Base-by-base conservation (phyloP, 768 basidiomycete genomes). In the Dentipellis fragilis region DNA sequence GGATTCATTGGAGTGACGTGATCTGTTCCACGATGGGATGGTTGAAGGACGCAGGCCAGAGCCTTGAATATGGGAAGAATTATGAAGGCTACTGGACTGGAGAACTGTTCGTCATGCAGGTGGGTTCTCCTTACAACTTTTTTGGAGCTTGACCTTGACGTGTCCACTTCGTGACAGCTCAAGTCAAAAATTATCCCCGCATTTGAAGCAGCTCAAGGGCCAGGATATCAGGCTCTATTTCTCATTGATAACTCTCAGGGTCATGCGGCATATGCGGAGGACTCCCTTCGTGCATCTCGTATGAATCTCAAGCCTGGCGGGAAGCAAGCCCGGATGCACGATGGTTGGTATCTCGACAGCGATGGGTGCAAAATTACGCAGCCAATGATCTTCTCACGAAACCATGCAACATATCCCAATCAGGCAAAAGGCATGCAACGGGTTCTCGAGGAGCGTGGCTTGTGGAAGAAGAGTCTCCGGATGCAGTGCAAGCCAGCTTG, bases 31-130 rank as follows among this genome's bases (percentile, higher is more conserved):
- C 63, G 16, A 40, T 59, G 55, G 70, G 73, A 1, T 65, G 63
- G 54, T n/a, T n/a, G n/a, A n/a, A n/a, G n/a, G n/a, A n/a, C n/a
- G n/a, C n/a, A n/a, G n/a, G n/a, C n/a, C n/a, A n/a, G n/a, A n/a
- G n/a, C n/a, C n/a, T n/a, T n/a, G n/a, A 75, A 49, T 75, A 75
- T 65, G 73, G 73, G 2, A 76, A 75, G 53, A 74, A 72, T 60
- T 68, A 76, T 56, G 67, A 75, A 9, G 73, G 74, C 1, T 71
- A 67, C 52, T 71, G 71, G 71, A 69, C 52, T 12, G 69, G 72
- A 1, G 65, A 71, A 52, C 49, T 67, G 0, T 71, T 71, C 51
- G 56, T 66, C 14, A 67, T 67, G 59, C 71, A 70, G 62, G 68
- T 70, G 50, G 10, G 59, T 46, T 22, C 21, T 59, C 5, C n/a